Evolutionary conservation across 352 stramenopile species (phyloP).

Genomic region (Globisporangium paddicum): DNA sequence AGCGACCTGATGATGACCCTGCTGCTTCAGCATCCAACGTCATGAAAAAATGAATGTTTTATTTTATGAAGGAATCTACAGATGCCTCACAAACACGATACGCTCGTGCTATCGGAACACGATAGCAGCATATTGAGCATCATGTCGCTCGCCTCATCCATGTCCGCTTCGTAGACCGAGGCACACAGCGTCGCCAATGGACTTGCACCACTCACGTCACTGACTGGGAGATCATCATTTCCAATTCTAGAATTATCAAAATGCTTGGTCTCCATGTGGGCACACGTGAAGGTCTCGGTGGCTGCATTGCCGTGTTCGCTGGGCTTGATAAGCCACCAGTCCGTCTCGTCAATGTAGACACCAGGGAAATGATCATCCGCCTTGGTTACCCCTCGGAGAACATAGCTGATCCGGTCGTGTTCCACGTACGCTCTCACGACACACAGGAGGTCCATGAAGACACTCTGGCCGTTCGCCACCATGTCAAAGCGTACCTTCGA

Average conservation of each 20-base stretch:
- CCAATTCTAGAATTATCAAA: not conserved
- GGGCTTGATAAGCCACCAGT: conserved; percentile 7
- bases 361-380: conserved; percentile 8
- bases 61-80: not conserved
- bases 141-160: conserved; percentile 1
- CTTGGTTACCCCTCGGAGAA: not conserved
- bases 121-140: conserved; percentile 9
- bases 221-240: too few species aligned
- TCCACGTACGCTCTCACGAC: conserved; percentile 2
- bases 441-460: not conserved
- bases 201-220: not conserved
- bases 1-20: not conserved
- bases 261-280: conserved; percentile 4
- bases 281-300: conserved; percentile 5
- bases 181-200: not conserved
- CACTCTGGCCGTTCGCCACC: not conserved
- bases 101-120: not conserved
- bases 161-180: conserved; percentile 3
- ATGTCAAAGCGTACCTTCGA: conserved; percentile 3
- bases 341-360: conserved; percentile 12
- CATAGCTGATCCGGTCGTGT: not conserved
- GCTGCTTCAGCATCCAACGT: not conserved
- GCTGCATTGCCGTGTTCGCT: not conserved
- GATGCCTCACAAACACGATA: not conserved
- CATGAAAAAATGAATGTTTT: not conserved